phyloP scores from a whole-genome alignment of 345 rosid genomes.

The Eucalyptus caleyi region DNA sequence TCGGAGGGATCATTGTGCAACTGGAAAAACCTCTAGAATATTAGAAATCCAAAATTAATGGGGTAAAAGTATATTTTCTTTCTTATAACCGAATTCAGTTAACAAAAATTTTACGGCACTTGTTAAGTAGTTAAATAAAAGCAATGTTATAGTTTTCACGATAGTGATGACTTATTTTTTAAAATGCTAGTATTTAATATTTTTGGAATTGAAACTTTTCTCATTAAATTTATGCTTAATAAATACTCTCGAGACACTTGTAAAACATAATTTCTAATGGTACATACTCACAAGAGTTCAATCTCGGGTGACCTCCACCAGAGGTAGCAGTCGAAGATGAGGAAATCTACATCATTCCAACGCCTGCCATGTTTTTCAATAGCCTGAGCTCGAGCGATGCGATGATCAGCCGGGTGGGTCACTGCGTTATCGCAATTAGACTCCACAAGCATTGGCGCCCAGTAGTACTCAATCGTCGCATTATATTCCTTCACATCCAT shows the following conservation, averaged over 20 bases:
- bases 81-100: neutral
- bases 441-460: slow-evolving; percentile 91
- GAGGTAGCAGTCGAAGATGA: slow-evolving; percentile 67
- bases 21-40: neutral
- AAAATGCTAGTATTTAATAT: neutral
- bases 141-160: neutral
- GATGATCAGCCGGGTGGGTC: slow-evolving; percentile 44
- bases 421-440: slow-evolving; percentile 82
- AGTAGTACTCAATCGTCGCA: slow-evolving; percentile 77
- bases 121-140: neutral
- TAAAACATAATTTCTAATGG: neutral
- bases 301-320: slow-evolving; percentile 57
- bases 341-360: slow-evolving; percentile 65
- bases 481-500: slow-evolving; percentile 55
- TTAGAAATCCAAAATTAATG: neutral
- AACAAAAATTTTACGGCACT: neutral
- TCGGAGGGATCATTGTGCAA: neutral
- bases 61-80: neutral
- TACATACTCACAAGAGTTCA: neutral
- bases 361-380: slow-evolving; percentile 66
- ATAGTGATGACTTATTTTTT: neutral
- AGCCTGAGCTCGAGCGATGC: slow-evolving; percentile 59
- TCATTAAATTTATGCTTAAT: neutral
- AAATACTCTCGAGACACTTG: neutral
- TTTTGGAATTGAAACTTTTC: neutral